Evolutionary conservation across 2,329 filamentous ascomycete genomes (phyloP).

Genomic region (Ilyonectria sp.): DNA sequence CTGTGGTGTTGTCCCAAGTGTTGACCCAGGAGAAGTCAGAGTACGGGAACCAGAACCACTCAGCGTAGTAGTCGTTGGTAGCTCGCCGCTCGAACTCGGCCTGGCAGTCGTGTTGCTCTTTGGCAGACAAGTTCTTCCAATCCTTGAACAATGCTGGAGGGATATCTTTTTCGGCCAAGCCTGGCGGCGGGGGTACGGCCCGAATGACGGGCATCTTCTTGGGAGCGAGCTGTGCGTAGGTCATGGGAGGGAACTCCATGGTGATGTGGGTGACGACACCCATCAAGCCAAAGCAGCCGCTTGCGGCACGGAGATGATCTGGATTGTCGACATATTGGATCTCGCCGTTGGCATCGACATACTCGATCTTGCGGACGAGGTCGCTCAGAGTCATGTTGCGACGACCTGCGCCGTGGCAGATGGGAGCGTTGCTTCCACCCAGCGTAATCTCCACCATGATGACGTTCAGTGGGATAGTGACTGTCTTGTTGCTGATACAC

Average conservation of each 20-base stretch:
- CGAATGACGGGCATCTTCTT: constrained; percentile 30
- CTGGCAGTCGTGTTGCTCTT: constrained; percentile 22
- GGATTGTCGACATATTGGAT: constrained; percentile 13
- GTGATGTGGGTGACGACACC: constrained; percentile 34
- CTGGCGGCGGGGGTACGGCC: constrained; percentile 30
- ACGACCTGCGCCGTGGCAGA: constrained; percentile 32
- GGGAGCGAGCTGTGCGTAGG: constrained; percentile 18
- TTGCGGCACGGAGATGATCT: constrained; percentile 24
- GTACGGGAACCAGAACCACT: constrained; percentile 37
- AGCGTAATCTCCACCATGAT: constrained; percentile 33
- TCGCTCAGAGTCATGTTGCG: constrained; percentile 28
- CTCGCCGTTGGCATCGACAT: constrained; percentile 29
- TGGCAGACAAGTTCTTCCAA: background rate
- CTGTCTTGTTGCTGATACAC: constrained; percentile 22
- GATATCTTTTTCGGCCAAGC: constrained; percentile 21
- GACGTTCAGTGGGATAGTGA: constrained; percentile 29
- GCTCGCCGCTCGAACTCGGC: constrained; percentile 28
- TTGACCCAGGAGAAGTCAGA: constrained; percentile 31
- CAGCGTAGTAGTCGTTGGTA: constrained; percentile 30
- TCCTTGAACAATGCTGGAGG: constrained; percentile 19
- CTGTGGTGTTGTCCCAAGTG: constrained; percentile 26
- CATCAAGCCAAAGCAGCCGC: constrained; percentile 31
- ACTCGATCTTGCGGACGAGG: constrained; percentile 32
- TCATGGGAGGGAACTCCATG: constrained; percentile 28
- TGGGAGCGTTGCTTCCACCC: constrained; percentile 30